phyloP scores from a whole-genome alignment of 1,139 yeast genomes.

The Geotrichum histeridarum region DNA sequence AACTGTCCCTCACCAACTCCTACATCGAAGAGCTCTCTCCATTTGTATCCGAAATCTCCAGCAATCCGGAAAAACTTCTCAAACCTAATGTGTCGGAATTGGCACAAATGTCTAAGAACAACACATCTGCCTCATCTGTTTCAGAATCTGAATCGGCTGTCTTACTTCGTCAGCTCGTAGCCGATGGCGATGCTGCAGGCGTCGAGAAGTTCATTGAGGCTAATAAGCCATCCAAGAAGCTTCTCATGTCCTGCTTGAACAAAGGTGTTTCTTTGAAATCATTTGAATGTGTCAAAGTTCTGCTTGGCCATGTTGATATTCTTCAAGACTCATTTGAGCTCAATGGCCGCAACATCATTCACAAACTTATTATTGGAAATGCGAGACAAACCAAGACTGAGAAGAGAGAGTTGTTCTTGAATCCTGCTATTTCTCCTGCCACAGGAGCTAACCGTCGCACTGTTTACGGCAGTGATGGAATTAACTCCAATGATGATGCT shows the following conservation, averaged over 20 bases:
- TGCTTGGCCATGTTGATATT: conserved; percentile 47
- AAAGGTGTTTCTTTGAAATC: conserved; percentile 56
- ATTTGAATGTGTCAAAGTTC: conserved; percentile 49
- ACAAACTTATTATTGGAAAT: conserved; percentile 69
- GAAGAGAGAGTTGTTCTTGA: conserved; percentile 34
- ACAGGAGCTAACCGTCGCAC: conserved; percentile 40
- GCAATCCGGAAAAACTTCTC: conserved; percentile 4
- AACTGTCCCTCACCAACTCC: conserved; percentile 52
- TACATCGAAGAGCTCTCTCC: conserved; percentile 47
- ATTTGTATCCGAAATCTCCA: conserved; percentile 12
- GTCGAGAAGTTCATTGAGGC: conserved; percentile 20
- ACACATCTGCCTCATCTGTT: background rate
- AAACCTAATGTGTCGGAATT: background rate
- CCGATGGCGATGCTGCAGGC: conserved; percentile 32
- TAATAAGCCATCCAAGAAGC: conserved; percentile 1
- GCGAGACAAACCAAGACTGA: conserved; percentile 49
- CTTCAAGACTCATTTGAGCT: conserved; percentile 66
- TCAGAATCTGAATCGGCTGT: conserved; percentile 3
- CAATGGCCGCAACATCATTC: conserved; percentile 71
- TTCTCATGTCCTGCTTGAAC: conserved; percentile 52
- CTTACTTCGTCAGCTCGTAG: conserved; percentile 13
- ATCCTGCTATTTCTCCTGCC: conserved; percentile 50
- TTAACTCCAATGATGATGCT: conserved; percentile 41
- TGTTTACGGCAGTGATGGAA: conserved; percentile 64
- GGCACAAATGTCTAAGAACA: background rate